Evolutionary conservation across 345 rosid species (phyloP).

Genomic region (Turritis glabra): DNA sequence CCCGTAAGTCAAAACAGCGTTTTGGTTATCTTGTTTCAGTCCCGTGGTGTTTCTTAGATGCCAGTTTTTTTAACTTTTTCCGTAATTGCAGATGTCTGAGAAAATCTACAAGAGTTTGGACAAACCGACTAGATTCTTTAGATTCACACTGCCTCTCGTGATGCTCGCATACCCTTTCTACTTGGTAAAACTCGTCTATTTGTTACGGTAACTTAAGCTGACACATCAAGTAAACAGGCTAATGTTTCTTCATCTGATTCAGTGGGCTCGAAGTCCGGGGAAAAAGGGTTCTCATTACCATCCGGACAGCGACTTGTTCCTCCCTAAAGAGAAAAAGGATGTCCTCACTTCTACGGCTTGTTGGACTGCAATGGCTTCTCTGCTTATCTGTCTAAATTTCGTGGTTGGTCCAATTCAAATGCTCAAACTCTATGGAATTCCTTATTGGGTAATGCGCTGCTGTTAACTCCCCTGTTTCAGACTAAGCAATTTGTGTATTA

Average conservation of each 20-base stretch:
- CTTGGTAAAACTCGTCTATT: constrained; percentile 54
- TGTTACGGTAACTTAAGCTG: constrained; percentile 12
- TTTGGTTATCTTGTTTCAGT: background rate
- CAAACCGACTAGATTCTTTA: constrained; percentile 39
- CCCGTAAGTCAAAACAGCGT: constrained; percentile 47
- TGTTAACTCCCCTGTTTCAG: background rate
- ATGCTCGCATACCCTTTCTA: constrained; percentile 93
- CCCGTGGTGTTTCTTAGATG: background rate
- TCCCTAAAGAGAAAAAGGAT: constrained; percentile 66
- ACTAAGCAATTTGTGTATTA: background rate
- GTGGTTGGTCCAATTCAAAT: constrained; percentile 60
- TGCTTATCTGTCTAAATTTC: constrained; percentile 55
- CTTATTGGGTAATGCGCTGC: constrained; percentile 53
- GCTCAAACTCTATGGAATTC: constrained; percentile 74
- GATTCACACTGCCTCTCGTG: constrained; percentile 87
- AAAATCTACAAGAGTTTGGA: constrained; percentile 66
- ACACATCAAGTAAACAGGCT: constrained; percentile 6
- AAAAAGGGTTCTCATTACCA: constrained; percentile 86
- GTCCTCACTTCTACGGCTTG: constrained; percentile 72
- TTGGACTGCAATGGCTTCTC: constrained; percentile 71
- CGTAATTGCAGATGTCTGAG: constrained; percentile 62
- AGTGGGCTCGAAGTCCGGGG: constrained; percentile 91
- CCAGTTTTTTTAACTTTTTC: background rate
- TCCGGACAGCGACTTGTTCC: constrained; percentile 77
- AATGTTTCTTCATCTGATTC: constrained; percentile 24